Evolutionary conservation across 2,329 filamentous ascomycete species (phyloP), one percentile per base, ranked within the genome.

Genomic region (Diplocarpon rosae): DNA sequence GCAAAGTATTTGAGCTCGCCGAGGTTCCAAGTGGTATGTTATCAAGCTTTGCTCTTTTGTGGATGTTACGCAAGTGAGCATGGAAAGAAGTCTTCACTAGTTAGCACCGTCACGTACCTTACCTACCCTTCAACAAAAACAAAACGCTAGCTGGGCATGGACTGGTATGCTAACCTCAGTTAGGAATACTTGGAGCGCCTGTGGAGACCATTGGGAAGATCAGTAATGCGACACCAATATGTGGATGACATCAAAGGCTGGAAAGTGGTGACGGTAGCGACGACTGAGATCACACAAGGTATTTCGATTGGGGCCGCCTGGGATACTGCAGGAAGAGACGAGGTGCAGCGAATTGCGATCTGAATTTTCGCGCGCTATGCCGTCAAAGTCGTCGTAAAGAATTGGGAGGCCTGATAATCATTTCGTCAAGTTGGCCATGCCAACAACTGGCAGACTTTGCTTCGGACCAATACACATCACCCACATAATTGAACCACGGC

Each of bases 1-100:
- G 71, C 55, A 76, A 76, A 56, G 65, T 76, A 8, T 65, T 76
- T 24, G 72, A 73, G 1, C 72, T 72, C 31, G 76, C 71, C 15
- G 15, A 37, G 12, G 14, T 41, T 42, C 32, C 43, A 73, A 70
- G 59, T 74, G 12, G 52, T 76, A 28, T 75, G 72, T 50, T 77
- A 71, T 66, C 73, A 73, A 2, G 70, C 69, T 4, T 68, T 71
- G 0, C 59, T 77, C 16, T 65, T 77, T 38, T 76, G 72, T 59
- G 70, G 73, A n/a, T 76, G 73, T 54, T 73, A 70, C 52, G 65
- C 66, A 33, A 75, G 72, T 2, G 65, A 75, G 54, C 64, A 63
- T 0, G 73, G 73, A 17, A 72, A 72, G 56, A 68, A 67, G 73
- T 75, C 62, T 17, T 17, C n/a, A 32, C 14, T 14, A 30, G 20